These are phyloP conservation scores for Taiozyma sp. DNA, from an alignment of 1,139 yeast species.

Conservation along the genomic window DNA sequence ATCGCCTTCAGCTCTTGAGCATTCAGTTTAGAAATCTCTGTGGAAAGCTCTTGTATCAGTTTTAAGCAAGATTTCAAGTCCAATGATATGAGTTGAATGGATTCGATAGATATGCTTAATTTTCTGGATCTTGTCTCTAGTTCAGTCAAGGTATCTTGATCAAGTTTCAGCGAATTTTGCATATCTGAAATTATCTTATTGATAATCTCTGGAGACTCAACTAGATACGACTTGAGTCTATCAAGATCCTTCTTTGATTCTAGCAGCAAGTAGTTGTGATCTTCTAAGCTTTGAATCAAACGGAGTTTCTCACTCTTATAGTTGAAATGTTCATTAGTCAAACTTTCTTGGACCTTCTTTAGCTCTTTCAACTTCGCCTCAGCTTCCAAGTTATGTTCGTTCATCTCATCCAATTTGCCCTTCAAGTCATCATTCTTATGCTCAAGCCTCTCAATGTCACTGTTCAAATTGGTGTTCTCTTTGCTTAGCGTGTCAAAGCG, in stretches of 20 bases:
- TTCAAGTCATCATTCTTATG: conserved; percentile 26
- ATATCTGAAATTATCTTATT: conserved; percentile 54
- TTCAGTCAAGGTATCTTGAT: conserved; percentile 35
- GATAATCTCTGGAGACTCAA: conserved; percentile 58
- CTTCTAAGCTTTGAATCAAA: conserved; percentile 43
- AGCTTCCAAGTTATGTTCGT: conserved; percentile 51
- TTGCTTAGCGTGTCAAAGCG: conserved; percentile 33
- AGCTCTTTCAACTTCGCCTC: conserved; percentile 62
- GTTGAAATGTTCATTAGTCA: conserved; percentile 61
- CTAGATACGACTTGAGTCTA: conserved; percentile 53
- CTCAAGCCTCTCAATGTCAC: conserved; percentile 40
- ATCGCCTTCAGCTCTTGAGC: conserved; percentile 36
- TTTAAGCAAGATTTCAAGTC: conserved; percentile 49
- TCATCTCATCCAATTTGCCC: conserved; percentile 41
- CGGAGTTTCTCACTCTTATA: conserved; percentile 61
- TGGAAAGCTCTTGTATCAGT: conserved; percentile 53
- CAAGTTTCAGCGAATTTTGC: conserved; percentile 40
- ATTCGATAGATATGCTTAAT: conserved; percentile 51
- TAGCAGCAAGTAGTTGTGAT: conserved; percentile 32
- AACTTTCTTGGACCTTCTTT: conserved; percentile 58
- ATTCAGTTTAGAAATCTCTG: conserved; percentile 46
- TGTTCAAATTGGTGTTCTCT: conserved; percentile 38
- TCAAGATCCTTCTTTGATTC: conserved; percentile 59
- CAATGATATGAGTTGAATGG: conserved; percentile 51
- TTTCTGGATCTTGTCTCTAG: conserved; percentile 49